Conservation (phyloP, 495 filamentous ascomycete species). For the Xylaria venustula region DNA sequence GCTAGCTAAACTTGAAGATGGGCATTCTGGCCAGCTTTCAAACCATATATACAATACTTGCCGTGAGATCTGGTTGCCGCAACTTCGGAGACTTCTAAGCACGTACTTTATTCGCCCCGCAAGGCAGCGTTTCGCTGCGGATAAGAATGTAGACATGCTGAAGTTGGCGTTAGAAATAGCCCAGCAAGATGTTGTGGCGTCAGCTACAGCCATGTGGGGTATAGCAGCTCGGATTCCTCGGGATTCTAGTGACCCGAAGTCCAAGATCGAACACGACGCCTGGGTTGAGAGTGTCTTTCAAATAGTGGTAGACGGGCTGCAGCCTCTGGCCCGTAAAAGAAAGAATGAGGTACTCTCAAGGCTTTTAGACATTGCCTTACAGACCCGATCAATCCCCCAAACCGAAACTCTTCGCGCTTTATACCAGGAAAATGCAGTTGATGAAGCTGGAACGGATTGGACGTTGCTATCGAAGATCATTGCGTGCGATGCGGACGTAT, state of each 20-base stretch:
- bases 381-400: slow-evolving; percentile 24
- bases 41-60: slow-evolving; percentile 6
- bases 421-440: slow-evolving; percentile 40
- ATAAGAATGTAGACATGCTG: slow-evolving; percentile 33
- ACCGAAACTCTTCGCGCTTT: slow-evolving; percentile 37
- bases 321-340: slow-evolving; percentile 8
- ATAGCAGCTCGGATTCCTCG: slow-evolving; percentile 57
- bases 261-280: slow-evolving; percentile 52
- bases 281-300: slow-evolving; percentile 71
- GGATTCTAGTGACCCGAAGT: slow-evolving; percentile 53
- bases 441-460: slow-evolving; percentile 54
- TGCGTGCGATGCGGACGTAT: slow-evolving; percentile 67
- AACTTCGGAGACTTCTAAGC: slow-evolving; percentile 63
- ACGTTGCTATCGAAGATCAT: slow-evolving; percentile 58
- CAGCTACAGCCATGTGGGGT: slow-evolving; percentile 53
- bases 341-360: slow-evolving; percentile 24
- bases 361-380: slow-evolving; percentile 24
- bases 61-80: slow-evolving; percentile 29
- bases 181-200: slow-evolving; percentile 29
- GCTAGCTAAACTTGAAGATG: slow-evolving; percentile 31
- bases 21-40: slow-evolving; percentile 17
- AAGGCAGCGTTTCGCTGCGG: slow-evolving; percentile 53
- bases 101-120: slow-evolving; percentile 70
- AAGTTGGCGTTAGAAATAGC: slow-evolving; percentile 32
- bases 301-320: slow-evolving; percentile 25